Conservation (phyloP, 2,329 filamentous ascomycete species). For the Cercospora zeae-maydis region DNA sequence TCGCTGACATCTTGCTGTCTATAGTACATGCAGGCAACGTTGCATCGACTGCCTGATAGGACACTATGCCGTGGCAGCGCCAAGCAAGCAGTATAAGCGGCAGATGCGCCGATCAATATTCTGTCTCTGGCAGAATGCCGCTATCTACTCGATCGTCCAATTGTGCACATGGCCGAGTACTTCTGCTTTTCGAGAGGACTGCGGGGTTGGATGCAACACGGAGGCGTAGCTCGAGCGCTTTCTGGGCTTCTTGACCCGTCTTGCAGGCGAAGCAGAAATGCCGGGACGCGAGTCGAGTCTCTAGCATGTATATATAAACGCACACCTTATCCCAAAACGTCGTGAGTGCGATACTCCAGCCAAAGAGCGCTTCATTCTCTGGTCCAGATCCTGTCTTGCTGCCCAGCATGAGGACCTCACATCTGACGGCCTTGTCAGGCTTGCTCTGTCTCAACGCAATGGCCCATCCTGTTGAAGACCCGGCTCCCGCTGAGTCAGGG, state of each 20-base stretch:
- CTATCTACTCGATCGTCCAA: neutral
- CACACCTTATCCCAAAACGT: neutral
- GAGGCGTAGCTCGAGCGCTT: neutral
- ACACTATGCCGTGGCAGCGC: neutral
- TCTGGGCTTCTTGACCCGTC: neutral
- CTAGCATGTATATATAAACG: neutral
- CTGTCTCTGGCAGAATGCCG: neutral
- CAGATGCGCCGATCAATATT: neutral
- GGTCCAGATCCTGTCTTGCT: neutral
- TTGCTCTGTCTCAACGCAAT: slow-evolving; percentile 5
- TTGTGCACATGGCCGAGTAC: neutral
- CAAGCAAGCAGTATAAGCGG: neutral
- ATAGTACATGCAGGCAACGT: slow-evolving; percentile 1
- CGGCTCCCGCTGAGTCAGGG: neutral
- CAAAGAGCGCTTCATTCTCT: neutral
- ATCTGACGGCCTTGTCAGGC: slow-evolving; percentile 13
- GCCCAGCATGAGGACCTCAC: slow-evolving; percentile 7
- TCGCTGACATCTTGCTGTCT: neutral
- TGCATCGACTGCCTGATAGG: neutral
- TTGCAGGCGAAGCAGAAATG: neutral
- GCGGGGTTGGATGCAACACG: neutral
- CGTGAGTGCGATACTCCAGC: neutral
- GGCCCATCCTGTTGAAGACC: slow-evolving; percentile 14
- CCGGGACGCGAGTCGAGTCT: neutral
- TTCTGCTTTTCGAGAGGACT: neutral